These are phyloP conservation scores for Poterioochromonas sp. DNA, from an alignment of 352 stramenopile species.

Conservation along the genomic window DNA sequence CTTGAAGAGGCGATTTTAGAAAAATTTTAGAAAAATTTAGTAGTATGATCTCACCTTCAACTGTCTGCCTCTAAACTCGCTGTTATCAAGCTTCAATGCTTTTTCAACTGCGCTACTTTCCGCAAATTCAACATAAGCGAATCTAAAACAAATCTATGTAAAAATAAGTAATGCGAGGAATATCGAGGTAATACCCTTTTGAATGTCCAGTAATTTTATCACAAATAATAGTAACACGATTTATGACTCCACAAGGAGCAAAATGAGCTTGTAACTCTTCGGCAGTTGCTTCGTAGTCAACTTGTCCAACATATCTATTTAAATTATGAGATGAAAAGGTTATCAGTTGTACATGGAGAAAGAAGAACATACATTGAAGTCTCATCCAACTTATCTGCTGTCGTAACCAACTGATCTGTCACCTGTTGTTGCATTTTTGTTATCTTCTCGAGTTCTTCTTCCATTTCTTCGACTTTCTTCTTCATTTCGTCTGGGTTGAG, in stretches of 20 bases:
- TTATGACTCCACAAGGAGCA: slow-evolving; percentile 88
- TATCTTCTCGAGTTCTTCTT: slow-evolving; percentile 37
- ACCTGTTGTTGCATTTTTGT: slow-evolving; percentile 37
- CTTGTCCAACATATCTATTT: slow-evolving; percentile 85
- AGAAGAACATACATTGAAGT: slow-evolving; percentile 22
- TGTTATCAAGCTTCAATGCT: slow-evolving; percentile 77
- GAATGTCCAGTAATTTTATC: slow-evolving; percentile 91
- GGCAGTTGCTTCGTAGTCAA: slow-evolving; percentile 88
- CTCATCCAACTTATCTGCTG: slow-evolving; percentile 29
- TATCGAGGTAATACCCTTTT: slow-evolving; percentile 63
- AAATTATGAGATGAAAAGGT: not conserved
- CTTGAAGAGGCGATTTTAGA: slow-evolving; percentile 1
- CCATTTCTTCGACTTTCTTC: slow-evolving; percentile 38
- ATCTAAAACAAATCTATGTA: slow-evolving; percentile 33
- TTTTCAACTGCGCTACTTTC: slow-evolving; percentile 71
- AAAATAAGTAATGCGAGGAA: slow-evolving; percentile 1
- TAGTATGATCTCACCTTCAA: slow-evolving; percentile 64
- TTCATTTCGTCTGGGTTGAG: slow-evolving; percentile 38
- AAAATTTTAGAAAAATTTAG: not conserved
- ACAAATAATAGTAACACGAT: slow-evolving; percentile 93
- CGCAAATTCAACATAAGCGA: slow-evolving; percentile 83
- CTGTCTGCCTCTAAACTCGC: slow-evolving; percentile 73
- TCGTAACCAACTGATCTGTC: not conserved
- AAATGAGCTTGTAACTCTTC: slow-evolving; percentile 92
- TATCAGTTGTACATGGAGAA: not conserved